A percentile compares a stretch with the other conserved stretches of the same genome.
Conservation (phyloP, 306 rosid species). For the Glycine soja region DNA sequence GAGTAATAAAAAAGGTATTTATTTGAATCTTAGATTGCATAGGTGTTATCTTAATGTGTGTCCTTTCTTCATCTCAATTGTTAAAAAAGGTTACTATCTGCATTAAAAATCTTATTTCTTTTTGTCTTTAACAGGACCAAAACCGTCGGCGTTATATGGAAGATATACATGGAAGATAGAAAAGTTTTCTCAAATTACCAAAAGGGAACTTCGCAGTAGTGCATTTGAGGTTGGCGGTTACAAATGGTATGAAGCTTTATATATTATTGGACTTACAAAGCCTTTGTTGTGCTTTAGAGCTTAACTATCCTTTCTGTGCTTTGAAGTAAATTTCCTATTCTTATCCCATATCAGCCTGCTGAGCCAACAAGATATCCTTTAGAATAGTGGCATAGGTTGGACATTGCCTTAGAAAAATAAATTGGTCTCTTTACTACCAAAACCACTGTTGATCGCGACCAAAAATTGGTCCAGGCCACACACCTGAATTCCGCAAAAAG, state of each 20-base stretch:
- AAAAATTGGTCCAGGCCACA: too few species aligned
- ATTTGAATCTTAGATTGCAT: constrained; percentile 10
- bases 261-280: constrained; percentile 26
- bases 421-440: too few species aligned
- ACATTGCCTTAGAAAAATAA: neutral
- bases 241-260: constrained; percentile 77
- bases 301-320: constrained; percentile 5
- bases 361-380: neutral
- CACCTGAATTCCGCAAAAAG: too few species aligned
- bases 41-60: neutral
- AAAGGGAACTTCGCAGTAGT: constrained; percentile 95
- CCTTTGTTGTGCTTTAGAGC: constrained; percentile 17
- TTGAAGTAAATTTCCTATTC: constrained; percentile 14
- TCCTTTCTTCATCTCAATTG: neutral
- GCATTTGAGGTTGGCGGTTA: constrained; percentile 98
- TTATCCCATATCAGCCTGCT: constrained; percentile 23
- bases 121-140: constrained; percentile 67
- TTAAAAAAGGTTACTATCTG: neutral
- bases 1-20: constrained; percentile 4
- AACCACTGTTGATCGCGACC: too few species aligned
- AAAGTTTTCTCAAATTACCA: constrained; percentile 93
- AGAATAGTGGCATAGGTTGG: neutral
- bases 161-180: constrained; percentile 98
- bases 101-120: neutral
- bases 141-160: constrained; percentile 88